These are phyloP conservation scores for Perilla frutescens DNA, from an alignment of 257 asterid genomes.

Conservation along the genomic window DNA sequence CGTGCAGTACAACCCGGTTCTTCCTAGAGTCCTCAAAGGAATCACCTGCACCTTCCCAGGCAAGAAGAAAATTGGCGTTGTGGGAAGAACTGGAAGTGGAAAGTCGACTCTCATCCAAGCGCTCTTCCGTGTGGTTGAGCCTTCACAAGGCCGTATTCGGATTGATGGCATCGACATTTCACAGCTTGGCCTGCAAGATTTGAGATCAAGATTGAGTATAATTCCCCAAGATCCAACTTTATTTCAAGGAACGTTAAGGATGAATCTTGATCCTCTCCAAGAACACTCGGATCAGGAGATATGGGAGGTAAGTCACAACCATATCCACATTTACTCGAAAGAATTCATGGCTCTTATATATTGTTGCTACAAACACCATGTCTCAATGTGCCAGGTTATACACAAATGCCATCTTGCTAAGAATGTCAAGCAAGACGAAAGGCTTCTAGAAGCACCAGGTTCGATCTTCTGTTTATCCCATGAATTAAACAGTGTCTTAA, in stretches of 20 bases:
- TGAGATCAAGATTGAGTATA: slow-evolving; percentile 72
- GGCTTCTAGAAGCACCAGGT: slow-evolving; percentile 87
- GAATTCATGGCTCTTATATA: not conserved
- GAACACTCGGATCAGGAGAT: slow-evolving; percentile 67
- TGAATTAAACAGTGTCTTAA: not conserved
- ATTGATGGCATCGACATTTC: slow-evolving; percentile 75
- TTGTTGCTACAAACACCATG: not conserved
- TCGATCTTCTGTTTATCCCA: not conserved
- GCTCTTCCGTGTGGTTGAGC: slow-evolving; percentile 81
- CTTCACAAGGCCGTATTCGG: slow-evolving; percentile 60
- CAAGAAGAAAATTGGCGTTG: slow-evolving; percentile 69
- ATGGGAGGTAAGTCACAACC: slow-evolving; percentile 61
- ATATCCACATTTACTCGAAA: not conserved
- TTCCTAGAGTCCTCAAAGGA: slow-evolving; percentile 76
- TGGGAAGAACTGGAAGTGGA: slow-evolving; percentile 92
- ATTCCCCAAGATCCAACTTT: slow-evolving; percentile 89
- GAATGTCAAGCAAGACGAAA: slow-evolving; percentile 60
- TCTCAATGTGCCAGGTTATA: slow-evolving; percentile 50
- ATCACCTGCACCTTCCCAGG: slow-evolving; percentile 72
- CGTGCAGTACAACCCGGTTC: slow-evolving; percentile 66
- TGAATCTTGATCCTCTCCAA: slow-evolving; percentile 73
- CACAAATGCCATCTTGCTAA: slow-evolving; percentile 70
- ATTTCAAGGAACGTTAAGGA: slow-evolving; percentile 81
- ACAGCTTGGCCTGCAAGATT: slow-evolving; percentile 69
- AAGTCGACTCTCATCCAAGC: slow-evolving; percentile 89